These are phyloP conservation scores for Colletotrichum somersetense DNA, from an alignment of 2,329 filamentous ascomycete genomes.

Conservation along the genomic window DNA sequence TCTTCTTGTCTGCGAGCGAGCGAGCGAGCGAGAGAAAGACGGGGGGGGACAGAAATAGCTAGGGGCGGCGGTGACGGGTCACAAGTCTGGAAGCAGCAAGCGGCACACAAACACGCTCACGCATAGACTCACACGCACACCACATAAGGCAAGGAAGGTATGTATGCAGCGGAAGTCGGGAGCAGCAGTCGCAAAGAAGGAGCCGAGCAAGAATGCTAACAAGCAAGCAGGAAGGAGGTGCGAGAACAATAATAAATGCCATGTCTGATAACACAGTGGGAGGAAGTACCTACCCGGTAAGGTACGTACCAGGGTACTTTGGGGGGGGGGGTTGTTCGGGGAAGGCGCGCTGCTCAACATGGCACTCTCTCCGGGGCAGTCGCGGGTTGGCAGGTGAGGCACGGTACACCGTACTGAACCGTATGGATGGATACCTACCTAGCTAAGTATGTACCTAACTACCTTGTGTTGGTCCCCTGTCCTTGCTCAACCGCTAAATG, in stretches of 20 bases:
- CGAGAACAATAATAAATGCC: not conserved
- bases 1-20: not conserved
- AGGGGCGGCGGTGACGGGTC: constrained; percentile 34
- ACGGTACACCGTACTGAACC: constrained; percentile 2
- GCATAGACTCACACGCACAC: not conserved
- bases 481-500: not conserved
- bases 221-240: not conserved
- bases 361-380: not conserved
- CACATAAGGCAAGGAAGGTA: not conserved
- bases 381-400: not conserved
- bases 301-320: constrained; percentile 21
- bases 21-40: not conserved
- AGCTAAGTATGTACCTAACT: too few relatives aligned
- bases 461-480: not conserved
- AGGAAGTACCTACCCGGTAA: not conserved
- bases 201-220: constrained; percentile 11
- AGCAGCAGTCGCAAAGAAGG: constrained; percentile 22
- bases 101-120: not conserved
- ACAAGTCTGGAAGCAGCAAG: constrained; percentile 36
- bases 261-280: constrained; percentile 23
- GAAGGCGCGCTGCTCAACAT: not conserved
- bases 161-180: not conserved
- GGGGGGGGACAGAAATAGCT: constrained; percentile 10
- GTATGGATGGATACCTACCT: not conserved
- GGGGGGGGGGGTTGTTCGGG: constrained; percentile 1